A percentile compares a stretch with the other conserved stretches of the same genome.
phyloP scores from a whole-genome alignment of 345 rosid species.

The Salix brachista region DNA sequence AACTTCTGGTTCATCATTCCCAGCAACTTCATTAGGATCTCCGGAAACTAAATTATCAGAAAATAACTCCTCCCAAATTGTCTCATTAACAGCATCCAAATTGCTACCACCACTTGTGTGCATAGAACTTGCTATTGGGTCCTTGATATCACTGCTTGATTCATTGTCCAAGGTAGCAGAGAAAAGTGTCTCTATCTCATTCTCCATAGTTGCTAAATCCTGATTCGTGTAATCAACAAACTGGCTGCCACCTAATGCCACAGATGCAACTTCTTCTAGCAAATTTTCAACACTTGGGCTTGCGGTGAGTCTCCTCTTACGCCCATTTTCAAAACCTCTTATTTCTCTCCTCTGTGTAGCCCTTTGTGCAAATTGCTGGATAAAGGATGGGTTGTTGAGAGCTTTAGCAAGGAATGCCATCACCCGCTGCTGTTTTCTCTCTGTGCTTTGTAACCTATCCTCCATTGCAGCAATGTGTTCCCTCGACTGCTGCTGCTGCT shows the following conservation, averaged over 20 bases:
- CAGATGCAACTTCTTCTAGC: slow-evolving; percentile 28
- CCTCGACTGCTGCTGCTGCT: slow-evolving; percentile 63
- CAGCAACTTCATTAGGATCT: slow-evolving; percentile 29
- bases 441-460: slow-evolving; percentile 44
- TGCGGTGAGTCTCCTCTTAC: slow-evolving; percentile 55
- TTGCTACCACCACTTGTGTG: slow-evolving; percentile 15
- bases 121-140: slow-evolving; percentile 11
- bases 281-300: slow-evolving; percentile 43
- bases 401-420: slow-evolving; percentile 73
- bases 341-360: slow-evolving; percentile 31
- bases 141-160: slow-evolving; percentile 35
- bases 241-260: slow-evolving; percentile 9
- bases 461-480: slow-evolving; percentile 49
- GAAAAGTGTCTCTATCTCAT: slow-evolving; percentile 48
- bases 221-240: slow-evolving; percentile 12
- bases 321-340: slow-evolving; percentile 38
- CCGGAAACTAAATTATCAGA: slow-evolving; percentile 34
- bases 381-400: slow-evolving; percentile 46
- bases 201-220: slow-evolving; percentile 22
- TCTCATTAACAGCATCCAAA: slow-evolving; percentile 32
- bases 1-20: slow-evolving; percentile 29
- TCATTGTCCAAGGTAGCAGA: slow-evolving; percentile 46
- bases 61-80: slow-evolving; percentile 44
- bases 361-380: slow-evolving; percentile 45
- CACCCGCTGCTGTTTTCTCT: slow-evolving; percentile 70